Evolutionary conservation across 2,329 filamentous ascomycete genomes (phyloP), one percentile per base, ranked within the genome.

Genomic region (Pyrenophora teres): DNA sequence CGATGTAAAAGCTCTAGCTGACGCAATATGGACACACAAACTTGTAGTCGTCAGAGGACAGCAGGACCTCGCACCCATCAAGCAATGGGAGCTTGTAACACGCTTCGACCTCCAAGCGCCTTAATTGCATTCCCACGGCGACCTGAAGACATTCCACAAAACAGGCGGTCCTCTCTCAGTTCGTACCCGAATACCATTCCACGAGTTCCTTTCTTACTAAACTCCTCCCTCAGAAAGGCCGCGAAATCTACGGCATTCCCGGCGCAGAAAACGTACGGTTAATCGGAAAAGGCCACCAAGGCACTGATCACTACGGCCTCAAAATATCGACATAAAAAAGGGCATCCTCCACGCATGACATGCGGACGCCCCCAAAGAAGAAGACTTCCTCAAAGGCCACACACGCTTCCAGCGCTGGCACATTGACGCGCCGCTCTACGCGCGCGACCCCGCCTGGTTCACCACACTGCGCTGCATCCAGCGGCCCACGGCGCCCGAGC

Each of bases 401-500:
- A 78, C 76, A 0, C 75, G 77, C 15, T 80, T 80, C 51, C 77
- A 80, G 40, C 67, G 75, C 21, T 80, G 78, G 78, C 78, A 80
- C 52, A 77, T 80, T n/a, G 77, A 80, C 51, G 78, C 76, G 6
- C 76, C 77, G 1, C 65, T 79, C 1, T 78, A 78, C 52, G 73
- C 57, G 3, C 67, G 71, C 4, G 71, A 78, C 23, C 76, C 76
- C 0, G 72, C 76, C 1, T 75, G 71, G 68, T 77, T 77, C 56
- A 78, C 75, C 4, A 76, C 75, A 2, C 65, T 78, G 3, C 73
- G 75, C 4, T 73, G 70, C 35, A 45, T 77, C 45, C 76, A 71
- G 51, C 66, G 72, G 9, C 77, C 77, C 2, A 68, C 64, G 6
- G 60, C 64, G 5, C 71, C 70, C 0, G 62, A 74, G 13, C 55